Evolutionary conservation across 2,329 filamentous ascomycete genomes (phyloP).

Genomic region (Nothophoma quercina): DNA sequence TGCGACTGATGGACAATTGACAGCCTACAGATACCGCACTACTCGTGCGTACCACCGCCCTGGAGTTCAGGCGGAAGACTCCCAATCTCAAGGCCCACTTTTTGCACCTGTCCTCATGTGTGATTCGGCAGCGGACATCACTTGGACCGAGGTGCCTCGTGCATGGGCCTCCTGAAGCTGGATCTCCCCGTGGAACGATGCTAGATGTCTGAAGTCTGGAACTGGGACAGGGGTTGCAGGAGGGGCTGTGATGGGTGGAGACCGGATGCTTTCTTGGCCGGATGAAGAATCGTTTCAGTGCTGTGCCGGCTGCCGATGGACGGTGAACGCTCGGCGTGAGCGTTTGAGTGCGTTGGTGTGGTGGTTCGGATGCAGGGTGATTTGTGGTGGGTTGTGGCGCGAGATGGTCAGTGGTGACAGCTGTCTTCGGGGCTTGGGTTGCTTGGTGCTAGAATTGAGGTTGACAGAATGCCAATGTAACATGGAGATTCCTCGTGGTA

Average conservation of each 20-base stretch:
- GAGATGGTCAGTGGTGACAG: neutral
- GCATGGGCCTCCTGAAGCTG: neutral
- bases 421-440: constrained; percentile 10
- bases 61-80: no score
- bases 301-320: constrained; percentile 20
- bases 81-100: no score
- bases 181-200: constrained; percentile 7
- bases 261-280: constrained; percentile 2
- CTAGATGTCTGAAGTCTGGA: constrained; percentile 4
- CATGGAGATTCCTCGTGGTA: no score
- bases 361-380: neutral
- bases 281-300: constrained; percentile 9
- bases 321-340: neutral
- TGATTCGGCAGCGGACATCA: neutral
- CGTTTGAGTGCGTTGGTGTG: neutral
- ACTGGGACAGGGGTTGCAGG: constrained; percentile 11
- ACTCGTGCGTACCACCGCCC: neutral
- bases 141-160: neutral
- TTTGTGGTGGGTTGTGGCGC: constrained; percentile 4
- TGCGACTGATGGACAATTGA: neutral
- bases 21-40: neutral
- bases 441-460: constrained; percentile 2
- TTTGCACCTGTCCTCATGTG: neutral
- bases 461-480: no score
- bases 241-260: neutral